Percentiles rank a stretch among this genome's conserved stretches.
phyloP scores from a whole-genome alignment of 257 asterid genomes.

The Thymus quinquecostatus region DNA sequence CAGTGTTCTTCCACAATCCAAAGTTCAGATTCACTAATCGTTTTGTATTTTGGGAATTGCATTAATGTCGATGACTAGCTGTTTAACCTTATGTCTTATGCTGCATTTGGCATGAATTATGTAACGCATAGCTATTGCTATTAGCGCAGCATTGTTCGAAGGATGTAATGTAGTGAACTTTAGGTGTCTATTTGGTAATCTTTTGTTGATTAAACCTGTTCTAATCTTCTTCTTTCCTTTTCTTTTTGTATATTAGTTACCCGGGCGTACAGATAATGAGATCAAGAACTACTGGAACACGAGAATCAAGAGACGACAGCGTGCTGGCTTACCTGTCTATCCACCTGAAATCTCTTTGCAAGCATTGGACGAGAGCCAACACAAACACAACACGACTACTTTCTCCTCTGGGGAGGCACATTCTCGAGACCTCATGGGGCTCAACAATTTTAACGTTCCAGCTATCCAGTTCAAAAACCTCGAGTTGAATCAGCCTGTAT shows the following conservation, averaged over 20 bases:
- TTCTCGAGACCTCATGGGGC: constrained; percentile 45
- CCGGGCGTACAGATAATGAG: constrained; percentile 96
- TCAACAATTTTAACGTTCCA: constrained; percentile 53
- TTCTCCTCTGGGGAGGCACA: constrained; percentile 51
- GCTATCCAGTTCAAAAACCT: constrained; percentile 48
- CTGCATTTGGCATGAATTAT: constrained; percentile 3
- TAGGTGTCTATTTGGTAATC: constrained; percentile 1
- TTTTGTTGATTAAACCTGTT: constrained; percentile 14
- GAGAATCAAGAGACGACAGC: constrained; percentile 74
- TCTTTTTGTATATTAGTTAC: constrained; percentile 56
- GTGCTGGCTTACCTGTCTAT: constrained; percentile 74
- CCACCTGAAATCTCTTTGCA: constrained; percentile 66
- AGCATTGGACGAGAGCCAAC: constrained; percentile 52
- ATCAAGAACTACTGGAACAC: constrained; percentile 92
- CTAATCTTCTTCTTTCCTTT: neutral
- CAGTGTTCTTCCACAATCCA: neutral
- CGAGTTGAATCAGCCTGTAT: constrained; percentile 46
- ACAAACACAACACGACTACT: constrained; percentile 38
- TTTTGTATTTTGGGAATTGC: constrained; percentile 2
- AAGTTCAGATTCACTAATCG: neutral
- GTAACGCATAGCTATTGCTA: constrained; percentile 12
- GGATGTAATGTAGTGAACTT: neutral
- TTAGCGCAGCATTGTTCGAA: neutral
- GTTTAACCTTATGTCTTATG: neutral
- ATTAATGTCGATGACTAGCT: neutral